Evolutionary conservation across 768 basidiomycete species (phyloP).

Genomic region (Tricholoma hemisulphureum): DNA sequence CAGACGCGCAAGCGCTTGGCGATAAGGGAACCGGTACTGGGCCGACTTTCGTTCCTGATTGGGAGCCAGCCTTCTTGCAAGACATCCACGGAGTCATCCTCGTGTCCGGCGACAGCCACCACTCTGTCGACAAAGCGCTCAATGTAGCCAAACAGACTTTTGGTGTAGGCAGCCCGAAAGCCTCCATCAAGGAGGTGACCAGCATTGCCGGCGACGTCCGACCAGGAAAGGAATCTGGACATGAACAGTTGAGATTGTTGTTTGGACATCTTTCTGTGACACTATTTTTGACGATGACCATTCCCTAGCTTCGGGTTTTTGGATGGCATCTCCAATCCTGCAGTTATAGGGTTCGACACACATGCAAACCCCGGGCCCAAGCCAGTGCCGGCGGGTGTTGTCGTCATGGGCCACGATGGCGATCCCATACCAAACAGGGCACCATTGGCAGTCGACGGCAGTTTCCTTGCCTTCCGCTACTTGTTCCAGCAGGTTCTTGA

Average conservation of each 20-base stretch:
- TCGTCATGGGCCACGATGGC: slow-evolving; percentile 45
- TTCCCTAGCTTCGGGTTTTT: slow-evolving; percentile 47
- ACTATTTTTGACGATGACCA: not conserved
- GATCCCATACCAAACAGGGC: slow-evolving; percentile 34
- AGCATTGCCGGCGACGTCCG: slow-evolving; percentile 41
- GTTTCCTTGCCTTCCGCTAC: slow-evolving; percentile 52
- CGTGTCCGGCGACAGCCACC: slow-evolving; percentile 45
- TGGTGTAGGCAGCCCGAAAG: slow-evolving; percentile 21
- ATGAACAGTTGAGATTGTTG: slow-evolving; percentile 40
- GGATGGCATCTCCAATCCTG: slow-evolving; percentile 54
- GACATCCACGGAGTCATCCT: slow-evolving; percentile 50
- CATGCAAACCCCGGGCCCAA: slow-evolving; percentile 36
- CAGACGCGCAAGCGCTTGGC: slow-evolving; percentile 37
- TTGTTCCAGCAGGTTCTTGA: slow-evolving; percentile 53
- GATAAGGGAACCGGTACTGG: slow-evolving; percentile 31
- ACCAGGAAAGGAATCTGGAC: slow-evolving; percentile 41
- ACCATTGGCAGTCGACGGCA: slow-evolving; percentile 47
- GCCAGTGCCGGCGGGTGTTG: slow-evolving; percentile 40
- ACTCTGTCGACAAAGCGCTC: slow-evolving; percentile 36
- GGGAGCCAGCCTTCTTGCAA: slow-evolving; percentile 47
- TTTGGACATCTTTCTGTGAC: not conserved
- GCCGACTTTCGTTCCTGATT: slow-evolving; percentile 36
- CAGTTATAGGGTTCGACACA: slow-evolving; percentile 39
- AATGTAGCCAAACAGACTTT: slow-evolving; percentile 36
- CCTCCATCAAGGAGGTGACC: slow-evolving; percentile 40